These are phyloP conservation scores for Paramyrothecium roridum DNA, from an alignment of 2,329 filamentous ascomycete species.

Conservation along the genomic window DNA sequence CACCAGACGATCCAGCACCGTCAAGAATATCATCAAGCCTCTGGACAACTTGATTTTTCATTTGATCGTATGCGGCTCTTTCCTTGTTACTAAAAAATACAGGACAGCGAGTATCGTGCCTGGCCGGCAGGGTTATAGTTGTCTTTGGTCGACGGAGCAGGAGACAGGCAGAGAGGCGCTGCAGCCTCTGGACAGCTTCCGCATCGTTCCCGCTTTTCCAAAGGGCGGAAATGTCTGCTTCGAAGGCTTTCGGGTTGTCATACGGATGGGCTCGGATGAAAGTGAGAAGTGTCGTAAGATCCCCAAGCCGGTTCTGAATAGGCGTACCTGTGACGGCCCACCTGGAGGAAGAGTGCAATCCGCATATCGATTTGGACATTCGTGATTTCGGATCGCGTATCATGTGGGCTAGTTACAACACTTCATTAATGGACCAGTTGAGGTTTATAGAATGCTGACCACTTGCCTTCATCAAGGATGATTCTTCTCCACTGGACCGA, in stretches of 20 bases:
- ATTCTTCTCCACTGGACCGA: constrained; percentile 27
- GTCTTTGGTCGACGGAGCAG: constrained; percentile 35
- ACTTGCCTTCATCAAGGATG: constrained; percentile 9
- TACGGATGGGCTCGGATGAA: constrained; percentile 40
- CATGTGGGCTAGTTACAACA: too few relatives aligned
- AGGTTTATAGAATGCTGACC: accelerated
- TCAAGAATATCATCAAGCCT: constrained; percentile 30
- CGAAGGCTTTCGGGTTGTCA: constrained; percentile 30
- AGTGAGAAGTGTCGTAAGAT: constrained; percentile 35
- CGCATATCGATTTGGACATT: constrained; percentile 32
- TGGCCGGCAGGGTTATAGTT: constrained; percentile 33
- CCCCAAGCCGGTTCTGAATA: constrained; percentile 40
- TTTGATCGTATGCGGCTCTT: constrained; percentile 27
- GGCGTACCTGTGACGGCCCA: constrained; percentile 48
- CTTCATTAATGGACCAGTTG: too few relatives aligned
- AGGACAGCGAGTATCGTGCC: constrained; percentile 25
- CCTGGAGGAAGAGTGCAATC: constrained; percentile 28
- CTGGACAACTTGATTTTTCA: constrained; percentile 20
- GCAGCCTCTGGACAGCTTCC: constrained; percentile 34
- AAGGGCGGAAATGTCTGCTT: constrained; percentile 29
- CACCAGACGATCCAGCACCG: too few relatives aligned
- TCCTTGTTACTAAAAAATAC: constrained; percentile 35
- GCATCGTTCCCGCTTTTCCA: constrained; percentile 35
- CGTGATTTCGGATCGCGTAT: constrained; percentile 31
- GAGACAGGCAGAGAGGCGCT: constrained; percentile 31